These are phyloP conservation scores for Trichoderma afroharzianum DNA, from an alignment of 2,329 filamentous ascomycete species.

Conservation along the genomic window DNA sequence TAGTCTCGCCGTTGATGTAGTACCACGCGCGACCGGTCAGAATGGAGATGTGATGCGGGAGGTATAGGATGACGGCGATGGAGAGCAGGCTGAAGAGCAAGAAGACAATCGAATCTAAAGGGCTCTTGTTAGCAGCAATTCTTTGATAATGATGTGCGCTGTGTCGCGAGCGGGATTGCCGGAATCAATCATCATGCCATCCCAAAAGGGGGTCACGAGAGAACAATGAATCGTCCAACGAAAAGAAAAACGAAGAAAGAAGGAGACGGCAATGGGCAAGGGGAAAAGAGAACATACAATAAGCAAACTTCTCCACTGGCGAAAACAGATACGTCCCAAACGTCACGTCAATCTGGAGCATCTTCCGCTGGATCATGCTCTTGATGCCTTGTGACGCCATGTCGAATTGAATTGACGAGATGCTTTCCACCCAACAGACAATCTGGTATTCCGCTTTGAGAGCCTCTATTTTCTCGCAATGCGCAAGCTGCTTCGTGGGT, in stretches of 20 bases:
- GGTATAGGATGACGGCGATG: slow-evolving; percentile 85
- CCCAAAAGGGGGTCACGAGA: slow-evolving; percentile 69
- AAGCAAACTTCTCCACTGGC: slow-evolving; percentile 91
- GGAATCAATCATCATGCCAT: slow-evolving; percentile 53
- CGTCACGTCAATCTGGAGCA: slow-evolving; percentile 97
- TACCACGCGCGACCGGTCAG: slow-evolving; percentile 86
- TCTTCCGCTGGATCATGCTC: slow-evolving; percentile 88
- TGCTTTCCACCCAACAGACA: not conserved
- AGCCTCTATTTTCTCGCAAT: not conserved
- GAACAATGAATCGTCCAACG: not conserved
- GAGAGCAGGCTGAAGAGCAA: slow-evolving; percentile 81
- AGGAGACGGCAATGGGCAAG: not conserved
- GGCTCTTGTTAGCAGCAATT: not conserved
- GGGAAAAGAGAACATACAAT: slow-evolving; percentile 59
- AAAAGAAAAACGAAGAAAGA: not conserved
- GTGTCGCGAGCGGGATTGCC: not conserved
- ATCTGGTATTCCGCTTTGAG: too few relatives aligned
- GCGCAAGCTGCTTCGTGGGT: not conserved
- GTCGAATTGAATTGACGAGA: not conserved
- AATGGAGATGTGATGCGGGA: slow-evolving; percentile 83
- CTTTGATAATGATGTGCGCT: not conserved
- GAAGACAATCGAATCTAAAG: slow-evolving; percentile 87
- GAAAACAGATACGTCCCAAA: slow-evolving; percentile 97
- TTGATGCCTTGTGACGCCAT: slow-evolving; percentile 51
- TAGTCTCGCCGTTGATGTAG: slow-evolving; percentile 83